Conservation (phyloP, 2,329 filamentous ascomycete species). For the Colletotrichum musae region DNA sequence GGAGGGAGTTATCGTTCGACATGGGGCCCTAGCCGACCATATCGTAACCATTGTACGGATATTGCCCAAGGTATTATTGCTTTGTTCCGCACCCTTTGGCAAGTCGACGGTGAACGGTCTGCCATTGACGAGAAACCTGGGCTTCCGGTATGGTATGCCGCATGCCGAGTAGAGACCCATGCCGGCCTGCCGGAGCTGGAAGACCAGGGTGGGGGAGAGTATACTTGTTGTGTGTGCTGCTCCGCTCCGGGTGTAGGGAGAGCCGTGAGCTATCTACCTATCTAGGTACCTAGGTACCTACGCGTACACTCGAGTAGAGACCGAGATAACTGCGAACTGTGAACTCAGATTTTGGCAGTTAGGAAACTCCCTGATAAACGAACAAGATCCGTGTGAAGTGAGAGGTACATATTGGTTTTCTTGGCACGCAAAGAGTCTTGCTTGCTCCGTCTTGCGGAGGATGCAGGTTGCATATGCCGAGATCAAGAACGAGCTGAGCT, state of each 20-base stretch:
- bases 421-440: too few species aligned
- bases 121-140: background rate
- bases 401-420: too few species aligned
- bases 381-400: too few species aligned
- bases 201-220: too few species aligned
- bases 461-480: too few species aligned
- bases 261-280: background rate
- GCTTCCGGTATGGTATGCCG: background rate
- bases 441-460: too few species aligned
- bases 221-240: background rate
- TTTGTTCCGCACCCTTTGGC: background rate
- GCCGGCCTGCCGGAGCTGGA: constrained; percentile 11
- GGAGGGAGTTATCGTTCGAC: background rate
- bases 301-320: background rate
- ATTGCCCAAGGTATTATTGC: background rate
- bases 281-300: too few species aligned
- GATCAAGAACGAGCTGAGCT: too few species aligned
- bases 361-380: background rate
- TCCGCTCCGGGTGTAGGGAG: background rate
- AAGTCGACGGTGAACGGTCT: too few species aligned
- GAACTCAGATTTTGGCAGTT: background rate
- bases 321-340: background rate
- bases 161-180: constrained; percentile 12
- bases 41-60: too few species aligned
- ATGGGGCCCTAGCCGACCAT: background rate